A percentile compares a stretch with the other conserved stretches of the same genome.
Evolutionary conservation across 2,329 filamentous ascomycete genomes (phyloP).

Genomic region (Dothistroma pini): DNA sequence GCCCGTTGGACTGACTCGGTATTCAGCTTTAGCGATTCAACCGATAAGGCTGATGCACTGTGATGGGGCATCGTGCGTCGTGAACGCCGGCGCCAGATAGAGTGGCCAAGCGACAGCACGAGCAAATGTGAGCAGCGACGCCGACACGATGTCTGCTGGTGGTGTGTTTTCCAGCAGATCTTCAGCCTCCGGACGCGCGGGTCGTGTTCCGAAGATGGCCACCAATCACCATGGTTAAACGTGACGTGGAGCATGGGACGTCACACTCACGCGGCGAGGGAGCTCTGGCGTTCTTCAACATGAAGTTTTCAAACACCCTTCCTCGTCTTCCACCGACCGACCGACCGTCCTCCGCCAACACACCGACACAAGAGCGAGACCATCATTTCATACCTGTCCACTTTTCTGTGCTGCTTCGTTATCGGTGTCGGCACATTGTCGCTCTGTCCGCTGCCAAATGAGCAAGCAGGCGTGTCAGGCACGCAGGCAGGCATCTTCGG

Average conservation of each 20-base stretch:
- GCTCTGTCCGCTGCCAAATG: not conserved
- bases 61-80: not conserved
- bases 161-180: not conserved
- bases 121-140: not conserved
- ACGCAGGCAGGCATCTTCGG: not conserved
- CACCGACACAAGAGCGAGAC: constrained; percentile 3
- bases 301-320: not conserved
- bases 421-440: not conserved
- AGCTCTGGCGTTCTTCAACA: constrained; percentile 2
- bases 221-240: too few relatives aligned
- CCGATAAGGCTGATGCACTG: not conserved
- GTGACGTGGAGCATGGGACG: not conserved
- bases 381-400: not conserved
- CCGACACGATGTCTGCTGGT: not conserved
- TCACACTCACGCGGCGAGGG: not conserved
- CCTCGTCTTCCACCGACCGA: not conserved
- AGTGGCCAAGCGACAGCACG: not conserved
- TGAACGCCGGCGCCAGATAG: not conserved
- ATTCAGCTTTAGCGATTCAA: not conserved
- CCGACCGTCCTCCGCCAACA: not conserved
- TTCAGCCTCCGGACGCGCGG: not conserved
- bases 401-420: not conserved
- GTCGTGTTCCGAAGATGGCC: not conserved
- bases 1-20: not conserved
- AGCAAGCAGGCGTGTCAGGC: not conserved